Percentiles rank a stretch among this genome's conserved stretches.
These are phyloP conservation scores for Orychophragmus violaceus DNA, from an alignment of 345 rosid species.

Conservation along the genomic window DNA sequence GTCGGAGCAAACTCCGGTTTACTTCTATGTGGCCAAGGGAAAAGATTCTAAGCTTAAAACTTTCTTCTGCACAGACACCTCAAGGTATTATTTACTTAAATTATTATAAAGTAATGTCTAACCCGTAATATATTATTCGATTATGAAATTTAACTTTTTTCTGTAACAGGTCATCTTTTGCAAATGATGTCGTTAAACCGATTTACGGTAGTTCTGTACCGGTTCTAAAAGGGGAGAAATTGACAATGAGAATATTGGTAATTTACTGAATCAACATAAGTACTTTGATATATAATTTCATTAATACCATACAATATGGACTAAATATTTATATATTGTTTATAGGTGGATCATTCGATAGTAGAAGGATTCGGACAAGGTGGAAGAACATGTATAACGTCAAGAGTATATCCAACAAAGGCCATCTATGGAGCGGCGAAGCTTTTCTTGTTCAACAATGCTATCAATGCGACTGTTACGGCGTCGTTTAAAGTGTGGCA, in stretches of 20 bases:
- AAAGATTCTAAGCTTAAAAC: conserved; percentile 49
- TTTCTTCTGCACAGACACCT: conserved; percentile 69
- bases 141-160: neutral
- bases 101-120: neutral
- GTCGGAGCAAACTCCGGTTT: conserved; percentile 76
- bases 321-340: neutral
- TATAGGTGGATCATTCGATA: conserved; percentile 91
- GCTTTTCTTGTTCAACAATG: conserved; percentile 80
- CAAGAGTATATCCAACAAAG: conserved; percentile 77
- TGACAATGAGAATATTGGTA: conserved; percentile 70
- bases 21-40: conserved; percentile 69
- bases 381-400: conserved; percentile 75
- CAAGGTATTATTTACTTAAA: conserved; percentile 41
- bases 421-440: conserved; percentile 78
- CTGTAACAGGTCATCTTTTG: conserved; percentile 57
- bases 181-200: conserved; percentile 48
- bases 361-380: conserved; percentile 85
- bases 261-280: neutral
- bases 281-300: neutral
- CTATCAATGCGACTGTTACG: conserved; percentile 60
- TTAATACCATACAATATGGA: neutral
- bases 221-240: conserved; percentile 59
- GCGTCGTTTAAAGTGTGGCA: conserved; percentile 76
- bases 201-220: conserved; percentile 65
- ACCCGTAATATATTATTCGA: neutral